Evolutionary conservation across 2,329 filamentous ascomycete species (phyloP), one percentile per base, ranked within the genome.

Genomic region (Fragosphaeria purpurea): DNA sequence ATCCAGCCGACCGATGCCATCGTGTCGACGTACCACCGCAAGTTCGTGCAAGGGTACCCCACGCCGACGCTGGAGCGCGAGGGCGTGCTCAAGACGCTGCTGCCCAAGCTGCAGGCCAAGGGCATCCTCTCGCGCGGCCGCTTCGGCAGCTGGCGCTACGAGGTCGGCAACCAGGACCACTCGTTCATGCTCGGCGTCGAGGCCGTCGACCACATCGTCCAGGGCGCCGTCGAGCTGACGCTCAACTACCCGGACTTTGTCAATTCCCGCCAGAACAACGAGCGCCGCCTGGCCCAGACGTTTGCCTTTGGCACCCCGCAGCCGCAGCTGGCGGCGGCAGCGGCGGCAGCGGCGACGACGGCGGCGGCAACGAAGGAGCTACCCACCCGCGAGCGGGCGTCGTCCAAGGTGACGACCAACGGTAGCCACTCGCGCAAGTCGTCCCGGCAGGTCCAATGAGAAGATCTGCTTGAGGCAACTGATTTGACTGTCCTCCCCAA

Each of bases 121-220:
- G 91, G 83, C 66, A 98, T 98, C 71, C 87, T 84, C 75, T 95
- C 90, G 44, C 88, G 93, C 70, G 93, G 93, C 61, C 90, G 93
- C 57, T 98, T 98, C 71, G 93, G 93, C 62, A 91, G 85, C 76
- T 98, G 93, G 93, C 80, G 88, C 65, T 98, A 98, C 75, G 93
- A 98, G 72, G 70, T 82, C 58, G 89, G 88, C 65, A 95, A 95
- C 79, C 89, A 95, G 77, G 90, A 96, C 71, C 90, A 96, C 78
- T 91, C 86, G 32, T 96, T 96, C 71, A 96, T 96, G 90, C 76
- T 95, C 56, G 90, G 90, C 65, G 90, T 95, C 22, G 90, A 96
- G 73, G 90, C 90, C 46, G 89, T 82, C 40, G 90, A 96, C 72
- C 82, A 88, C 73, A 88, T 95, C 64, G 80, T 90, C 70, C 90